A percentile compares a stretch with the other conserved stretches of the same genome.
These are phyloP conservation scores for Gossypium raimondii DNA, from an alignment of 345 rosid genomes.

Conservation along the genomic window DNA sequence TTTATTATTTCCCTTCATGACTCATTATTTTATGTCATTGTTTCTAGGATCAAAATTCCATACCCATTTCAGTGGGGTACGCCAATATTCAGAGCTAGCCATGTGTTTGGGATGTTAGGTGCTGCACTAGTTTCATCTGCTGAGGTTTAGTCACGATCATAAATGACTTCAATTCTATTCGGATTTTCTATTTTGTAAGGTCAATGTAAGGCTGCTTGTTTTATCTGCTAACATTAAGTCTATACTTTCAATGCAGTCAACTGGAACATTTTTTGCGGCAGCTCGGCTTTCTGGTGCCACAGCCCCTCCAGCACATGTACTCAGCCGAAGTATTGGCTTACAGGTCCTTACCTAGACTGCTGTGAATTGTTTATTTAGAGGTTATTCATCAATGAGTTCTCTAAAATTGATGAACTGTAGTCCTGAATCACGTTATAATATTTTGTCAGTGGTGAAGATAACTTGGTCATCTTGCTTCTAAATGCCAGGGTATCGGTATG, in stretches of 20 bases:
- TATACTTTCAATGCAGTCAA: conserved; percentile 49
- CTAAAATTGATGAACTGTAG: neutral
- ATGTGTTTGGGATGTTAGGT: conserved; percentile 94
- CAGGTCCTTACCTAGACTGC: conserved; percentile 44
- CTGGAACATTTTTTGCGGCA: conserved; percentile 79
- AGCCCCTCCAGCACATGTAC: conserved; percentile 86
- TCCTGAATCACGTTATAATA: neutral
- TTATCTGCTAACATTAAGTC: neutral
- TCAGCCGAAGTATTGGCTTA: conserved; percentile 83
- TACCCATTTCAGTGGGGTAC: conserved; percentile 99
- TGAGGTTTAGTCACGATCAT: conserved; percentile 47
- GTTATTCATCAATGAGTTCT: neutral
- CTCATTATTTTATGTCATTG: neutral
- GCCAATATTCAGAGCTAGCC: conserved; percentile 90
- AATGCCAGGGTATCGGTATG: conserved; percentile 71
- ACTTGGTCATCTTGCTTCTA: neutral
- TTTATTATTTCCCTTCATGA: conserved; percentile 3
- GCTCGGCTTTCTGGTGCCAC: conserved; percentile 92
- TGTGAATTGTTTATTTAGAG: neutral
- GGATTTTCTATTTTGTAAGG: neutral
- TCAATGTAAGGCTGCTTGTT: neutral
- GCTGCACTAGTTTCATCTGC: conserved; percentile 87
- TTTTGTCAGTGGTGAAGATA: neutral
- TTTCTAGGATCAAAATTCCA: conserved; percentile 76
- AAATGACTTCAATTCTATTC: neutral